These are phyloP conservation scores for Eustoma russellianum DNA, from an alignment of 257 asterid genomes.

Conservation along the genomic window DNA sequence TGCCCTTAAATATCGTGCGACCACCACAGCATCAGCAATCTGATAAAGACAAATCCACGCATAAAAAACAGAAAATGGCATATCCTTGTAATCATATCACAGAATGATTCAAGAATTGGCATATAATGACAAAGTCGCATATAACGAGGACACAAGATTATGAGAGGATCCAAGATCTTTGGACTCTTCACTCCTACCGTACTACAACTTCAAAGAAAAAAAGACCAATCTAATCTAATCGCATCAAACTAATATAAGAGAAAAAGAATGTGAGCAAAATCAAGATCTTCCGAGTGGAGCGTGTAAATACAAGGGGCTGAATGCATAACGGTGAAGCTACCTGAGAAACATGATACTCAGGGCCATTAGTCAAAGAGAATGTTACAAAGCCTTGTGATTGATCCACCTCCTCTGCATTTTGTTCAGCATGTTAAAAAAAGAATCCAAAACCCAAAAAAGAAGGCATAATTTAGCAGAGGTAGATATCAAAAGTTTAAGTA, in stretches of 20 bases:
- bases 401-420: slow-evolving; percentile 54
- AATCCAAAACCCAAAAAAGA: not conserved
- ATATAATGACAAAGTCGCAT: too few species aligned
- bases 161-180: too few species aligned
- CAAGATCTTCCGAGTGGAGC: too few species aligned
- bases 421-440: not conserved
- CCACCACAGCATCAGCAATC: slow-evolving; percentile 94
- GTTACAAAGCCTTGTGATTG: slow-evolving; percentile 71
- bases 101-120: too few species aligned
- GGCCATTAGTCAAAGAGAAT: slow-evolving; percentile 95
- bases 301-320: too few species aligned
- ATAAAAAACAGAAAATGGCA: not conserved
- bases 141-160: too few species aligned
- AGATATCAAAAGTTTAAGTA: not conserved
- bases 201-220: too few species aligned
- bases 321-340: slow-evolving; percentile 14
- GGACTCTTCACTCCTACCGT: too few species aligned
- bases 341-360: slow-evolving; percentile 99
- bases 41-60: slow-evolving; percentile 20
- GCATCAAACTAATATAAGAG: too few species aligned
- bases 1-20: slow-evolving; percentile 83
- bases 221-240: too few species aligned
- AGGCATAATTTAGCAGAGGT: not conserved
- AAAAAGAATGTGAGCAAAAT: too few species aligned
- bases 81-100: not conserved